phyloP scores from a whole-genome alignment of 1,139 yeast species.

The Suhomyces choctaworum region DNA sequence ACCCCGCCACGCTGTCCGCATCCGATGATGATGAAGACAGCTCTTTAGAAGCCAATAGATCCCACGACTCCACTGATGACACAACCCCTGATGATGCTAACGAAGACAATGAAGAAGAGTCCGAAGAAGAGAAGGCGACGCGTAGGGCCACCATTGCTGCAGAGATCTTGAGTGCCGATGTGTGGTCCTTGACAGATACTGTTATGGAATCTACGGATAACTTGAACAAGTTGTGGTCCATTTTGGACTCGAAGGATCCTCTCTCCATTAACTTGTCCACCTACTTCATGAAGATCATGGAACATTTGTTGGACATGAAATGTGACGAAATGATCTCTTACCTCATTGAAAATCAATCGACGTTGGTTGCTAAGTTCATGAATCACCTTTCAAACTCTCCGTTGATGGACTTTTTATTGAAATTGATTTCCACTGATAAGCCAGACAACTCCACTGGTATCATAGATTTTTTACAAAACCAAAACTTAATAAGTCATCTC shows the following conservation, averaged over 20 bases:
- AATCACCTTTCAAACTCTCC: conserved; percentile 84
- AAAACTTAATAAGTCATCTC: conserved; percentile 58
- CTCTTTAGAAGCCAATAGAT: conserved; percentile 8
- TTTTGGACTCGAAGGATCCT: conserved; percentile 59
- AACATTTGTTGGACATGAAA: conserved; percentile 88
- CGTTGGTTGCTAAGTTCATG: conserved; percentile 67
- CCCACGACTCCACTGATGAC: conserved; percentile 32
- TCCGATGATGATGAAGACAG: conserved; percentile 2
- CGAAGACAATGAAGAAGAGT: conserved; percentile 23
- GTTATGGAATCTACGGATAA: conserved; percentile 74
- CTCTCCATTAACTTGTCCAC: conserved; percentile 78
- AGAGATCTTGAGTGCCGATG: conserved; percentile 87
- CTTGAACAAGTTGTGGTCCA: conserved; percentile 73
- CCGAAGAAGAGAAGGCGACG: conserved; percentile 54
- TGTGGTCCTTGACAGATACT: conserved; percentile 92
- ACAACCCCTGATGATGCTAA: conserved; percentile 18
- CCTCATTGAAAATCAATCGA: conserved; percentile 60
- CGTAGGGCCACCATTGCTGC: conserved; percentile 86
- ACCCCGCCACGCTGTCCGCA: background rate
- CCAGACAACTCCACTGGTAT: conserved; percentile 78
- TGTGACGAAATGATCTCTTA: conserved; percentile 77
- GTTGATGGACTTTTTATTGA: conserved; percentile 77
- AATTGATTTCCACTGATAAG: conserved; percentile 76
- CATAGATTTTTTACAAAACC: conserved; percentile 67
- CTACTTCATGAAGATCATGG: conserved; percentile 91